phyloP scores from a whole-genome alignment of 225 moss, liverwort and hornwort species.

The Straminergon stramineum region DNA sequence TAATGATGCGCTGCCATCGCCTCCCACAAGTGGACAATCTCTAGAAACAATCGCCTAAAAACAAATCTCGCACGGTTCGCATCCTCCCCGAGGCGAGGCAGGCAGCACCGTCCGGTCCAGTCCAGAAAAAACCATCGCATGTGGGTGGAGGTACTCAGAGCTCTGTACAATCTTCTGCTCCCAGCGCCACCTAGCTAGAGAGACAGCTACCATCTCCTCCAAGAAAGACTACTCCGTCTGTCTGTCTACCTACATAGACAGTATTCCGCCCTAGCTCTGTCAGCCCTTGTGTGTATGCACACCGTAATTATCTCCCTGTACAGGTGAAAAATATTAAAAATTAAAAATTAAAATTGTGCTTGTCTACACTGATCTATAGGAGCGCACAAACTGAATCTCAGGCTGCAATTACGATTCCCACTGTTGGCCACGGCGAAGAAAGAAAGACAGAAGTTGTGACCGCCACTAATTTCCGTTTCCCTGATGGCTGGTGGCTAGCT shows the following conservation, averaged over 20 bases:
- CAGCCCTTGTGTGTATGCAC: not conserved
- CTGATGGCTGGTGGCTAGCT: not conserved
- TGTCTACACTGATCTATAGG: not conserved
- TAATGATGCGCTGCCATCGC: slow-evolving; percentile 1
- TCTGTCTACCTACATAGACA: not conserved
- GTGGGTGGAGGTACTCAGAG: slow-evolving; percentile 7
- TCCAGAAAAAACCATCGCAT: not conserved
- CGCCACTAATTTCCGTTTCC: not conserved
- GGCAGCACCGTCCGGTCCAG: not conserved
- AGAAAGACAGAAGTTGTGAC: not conserved
- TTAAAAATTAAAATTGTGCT: not conserved
- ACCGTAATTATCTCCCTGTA: not conserved
- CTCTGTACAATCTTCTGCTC: not conserved
- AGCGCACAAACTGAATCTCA: not conserved
- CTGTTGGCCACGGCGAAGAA: no score
- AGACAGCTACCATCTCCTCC: not conserved
- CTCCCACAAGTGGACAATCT: slow-evolving; percentile 29
- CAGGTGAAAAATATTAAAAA: no score
- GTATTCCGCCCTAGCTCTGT: not conserved
- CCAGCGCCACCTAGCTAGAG: not conserved
- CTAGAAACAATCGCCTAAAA: not conserved
- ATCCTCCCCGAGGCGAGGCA: not conserved
- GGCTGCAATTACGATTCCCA: not conserved
- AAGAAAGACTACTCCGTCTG: not conserved
- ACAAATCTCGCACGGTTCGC: slow-evolving; percentile 14